Evolutionary conservation across 495 filamentous ascomycete genomes (phyloP), one percentile per base, ranked within the genome.

Genomic region (Chlorociboria aeruginascens): DNA sequence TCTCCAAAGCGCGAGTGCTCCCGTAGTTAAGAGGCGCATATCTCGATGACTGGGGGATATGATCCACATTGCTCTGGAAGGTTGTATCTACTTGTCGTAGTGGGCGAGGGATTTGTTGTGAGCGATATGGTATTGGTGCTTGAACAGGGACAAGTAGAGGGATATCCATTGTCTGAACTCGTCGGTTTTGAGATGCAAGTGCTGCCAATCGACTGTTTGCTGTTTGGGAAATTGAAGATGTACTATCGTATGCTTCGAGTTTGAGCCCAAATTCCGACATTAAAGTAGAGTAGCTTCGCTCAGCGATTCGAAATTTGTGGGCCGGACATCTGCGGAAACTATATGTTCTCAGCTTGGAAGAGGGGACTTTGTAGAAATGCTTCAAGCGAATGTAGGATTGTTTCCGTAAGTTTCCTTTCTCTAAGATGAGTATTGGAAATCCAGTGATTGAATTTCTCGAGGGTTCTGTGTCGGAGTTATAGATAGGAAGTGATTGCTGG

Each of bases 301-400:
- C 14, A 2, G 6, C 20, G 6, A 54, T 16, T 32, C 51, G 13
- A 3, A 28, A 32, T 42, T 46, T 49, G 28, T 38, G 17, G 36
- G 46, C 46, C 7, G 32, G 35, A 31, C 6, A 45, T n/a, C 30
- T 25, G 34, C 28, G 31, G 6, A 6, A 20, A 11, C 8, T 9
- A 17, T 45, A 54, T 13, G 35, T 42, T 32, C 46, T n/a, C n/a
- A 54, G 43, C 10, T 25, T 39, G 8, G 46, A 37, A 28, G 13
- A 28, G 8, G 45, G 46, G 11, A 54, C 28, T 37, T 41, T n/a
- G 30, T 46, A 54, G 6, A 20, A 43, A 38, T 54, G 51, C 1
- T 43, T 25, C 6, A 48, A 29, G 20, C 38, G 43, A 36, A 55
- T 29, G 29, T 50, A 55, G 3, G 47, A 50, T 17, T 55, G 52